phyloP scores from a whole-genome alignment of 345 rosid species.

The Theobroma cacao region DNA sequence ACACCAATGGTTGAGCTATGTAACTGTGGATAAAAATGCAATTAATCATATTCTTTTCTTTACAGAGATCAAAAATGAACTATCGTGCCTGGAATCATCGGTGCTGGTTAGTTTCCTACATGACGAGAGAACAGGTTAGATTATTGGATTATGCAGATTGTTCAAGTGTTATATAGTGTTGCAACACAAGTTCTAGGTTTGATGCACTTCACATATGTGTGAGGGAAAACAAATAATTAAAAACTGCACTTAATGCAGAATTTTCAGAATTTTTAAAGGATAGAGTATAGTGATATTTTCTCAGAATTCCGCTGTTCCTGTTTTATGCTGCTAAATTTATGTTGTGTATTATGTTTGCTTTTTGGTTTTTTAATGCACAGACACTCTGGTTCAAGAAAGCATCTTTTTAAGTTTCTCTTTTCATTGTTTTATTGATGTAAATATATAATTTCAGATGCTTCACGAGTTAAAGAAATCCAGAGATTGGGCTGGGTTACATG shows the following conservation, averaged over 20 bases:
- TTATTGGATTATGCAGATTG: slow-evolving; percentile 3
- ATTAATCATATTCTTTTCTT: neutral
- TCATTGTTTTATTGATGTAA: slow-evolving; percentile 1
- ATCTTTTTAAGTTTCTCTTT: neutral
- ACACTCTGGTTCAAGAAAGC: neutral
- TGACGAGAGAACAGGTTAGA: slow-evolving; percentile 68
- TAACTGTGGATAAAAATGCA: neutral
- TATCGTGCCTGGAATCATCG: slow-evolving; percentile 99
- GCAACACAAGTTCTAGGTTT: neutral
- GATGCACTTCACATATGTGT: neutral
- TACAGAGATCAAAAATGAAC: slow-evolving; percentile 94
- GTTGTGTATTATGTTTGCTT: slow-evolving; percentile 4
- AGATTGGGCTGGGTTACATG: slow-evolving; percentile 76
- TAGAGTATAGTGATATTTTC: too few relatives aligned
- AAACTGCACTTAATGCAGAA: neutral
- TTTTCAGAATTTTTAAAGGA: neutral
- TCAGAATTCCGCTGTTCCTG: too few relatives aligned
- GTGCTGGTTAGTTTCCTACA: slow-evolving; percentile 89
- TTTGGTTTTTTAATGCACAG: slow-evolving; percentile 8
- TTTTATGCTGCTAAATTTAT: neutral
- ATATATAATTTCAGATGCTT: slow-evolving; percentile 51
- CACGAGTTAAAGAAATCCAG: slow-evolving; percentile 62
- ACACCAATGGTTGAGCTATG: neutral
- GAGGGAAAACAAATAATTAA: neutral
- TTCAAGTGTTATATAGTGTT: neutral